Evolutionary conservation across 306 rosid species (phyloP).

Genomic region (Vigna reflexopilosa): DNA sequence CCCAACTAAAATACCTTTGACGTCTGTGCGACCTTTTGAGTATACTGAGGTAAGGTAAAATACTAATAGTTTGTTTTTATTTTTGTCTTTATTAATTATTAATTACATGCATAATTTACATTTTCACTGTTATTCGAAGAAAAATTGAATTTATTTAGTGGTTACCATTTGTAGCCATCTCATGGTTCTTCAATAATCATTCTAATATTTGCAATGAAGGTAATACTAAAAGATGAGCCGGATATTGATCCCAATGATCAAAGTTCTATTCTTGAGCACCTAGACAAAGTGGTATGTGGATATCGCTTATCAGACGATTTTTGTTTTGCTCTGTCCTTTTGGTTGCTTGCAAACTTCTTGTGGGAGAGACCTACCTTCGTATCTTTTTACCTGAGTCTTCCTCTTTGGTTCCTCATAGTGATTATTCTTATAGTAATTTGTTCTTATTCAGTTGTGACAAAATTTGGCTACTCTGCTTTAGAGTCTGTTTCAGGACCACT

Average conservation of each 20-base stretch:
- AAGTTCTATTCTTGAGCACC: constrained; percentile 88
- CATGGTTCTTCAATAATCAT: constrained; percentile 41
- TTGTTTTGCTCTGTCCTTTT: constrained; percentile 24
- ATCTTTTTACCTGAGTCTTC: constrained; percentile 21
- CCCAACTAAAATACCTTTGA: constrained; percentile 94
- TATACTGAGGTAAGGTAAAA: constrained; percentile 78
- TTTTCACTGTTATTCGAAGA: constrained; percentile 21
- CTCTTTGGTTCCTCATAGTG: constrained; percentile 18
- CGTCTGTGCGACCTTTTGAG: constrained; percentile 93
- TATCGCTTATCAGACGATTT: constrained; percentile 28
- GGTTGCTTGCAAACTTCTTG: constrained; percentile 3
- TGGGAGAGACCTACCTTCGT: constrained; percentile 25
- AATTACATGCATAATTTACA: not conserved
- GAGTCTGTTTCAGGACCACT: constrained; percentile 25
- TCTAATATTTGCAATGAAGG: constrained; percentile 60
- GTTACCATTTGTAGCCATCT: constrained; percentile 37
- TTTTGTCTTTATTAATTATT: constrained; percentile 16
- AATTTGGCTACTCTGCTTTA: constrained; percentile 36
- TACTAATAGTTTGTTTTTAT: constrained; percentile 23
- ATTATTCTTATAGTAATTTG: constrained; percentile 5
- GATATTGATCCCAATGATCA: constrained; percentile 90
- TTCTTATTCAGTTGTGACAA: constrained; percentile 13
- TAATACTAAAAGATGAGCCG: constrained; percentile 84
- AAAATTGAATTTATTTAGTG: constrained; percentile 13
- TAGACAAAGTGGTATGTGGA: constrained; percentile 80